phyloP scores from a whole-genome alignment of 1,284 basidiomycete species.

The Psilocybe mexicana region DNA sequence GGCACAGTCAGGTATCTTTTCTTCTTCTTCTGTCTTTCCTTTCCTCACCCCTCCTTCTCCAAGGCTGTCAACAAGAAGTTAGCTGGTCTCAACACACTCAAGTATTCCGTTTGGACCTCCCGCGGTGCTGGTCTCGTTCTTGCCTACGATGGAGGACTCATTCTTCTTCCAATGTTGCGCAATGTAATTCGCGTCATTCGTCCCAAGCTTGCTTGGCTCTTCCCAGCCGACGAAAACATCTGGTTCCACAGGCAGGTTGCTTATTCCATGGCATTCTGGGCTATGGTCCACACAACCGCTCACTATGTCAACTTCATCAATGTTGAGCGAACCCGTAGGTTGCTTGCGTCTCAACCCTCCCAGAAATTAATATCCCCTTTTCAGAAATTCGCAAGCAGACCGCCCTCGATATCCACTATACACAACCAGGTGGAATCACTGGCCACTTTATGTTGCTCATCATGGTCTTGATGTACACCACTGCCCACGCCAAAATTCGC shows the following conservation, averaged over 20 bases:
- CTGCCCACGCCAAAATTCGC: constrained; percentile 82
- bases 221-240: constrained; percentile 89
- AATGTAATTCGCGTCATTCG: constrained; percentile 81
- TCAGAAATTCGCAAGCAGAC: constrained; percentile 77
- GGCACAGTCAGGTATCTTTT: constrained; percentile 68
- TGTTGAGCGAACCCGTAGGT: constrained; percentile 74
- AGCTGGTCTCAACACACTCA: constrained; percentile 72
- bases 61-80: constrained; percentile 67
- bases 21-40: constrained; percentile 1
- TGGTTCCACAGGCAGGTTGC: constrained; percentile 93
- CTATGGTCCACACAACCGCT: constrained; percentile 84
- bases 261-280: constrained; percentile 87
- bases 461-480: constrained; percentile 85
- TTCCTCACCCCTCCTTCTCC: not conserved
- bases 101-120: constrained; percentile 82
- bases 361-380: constrained; percentile 6
- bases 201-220: constrained; percentile 72
- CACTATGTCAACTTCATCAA: constrained; percentile 93
- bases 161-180: constrained; percentile 83
- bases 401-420: constrained; percentile 83
- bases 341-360: constrained; percentile 3
- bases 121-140: constrained; percentile 86
- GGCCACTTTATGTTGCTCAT: constrained; percentile 90
- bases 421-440: constrained; percentile 81
- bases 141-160: constrained; percentile 79